Evolutionary conservation across 495 filamentous ascomycete genomes (phyloP).

Genomic region (Xylaria telfairii): DNA sequence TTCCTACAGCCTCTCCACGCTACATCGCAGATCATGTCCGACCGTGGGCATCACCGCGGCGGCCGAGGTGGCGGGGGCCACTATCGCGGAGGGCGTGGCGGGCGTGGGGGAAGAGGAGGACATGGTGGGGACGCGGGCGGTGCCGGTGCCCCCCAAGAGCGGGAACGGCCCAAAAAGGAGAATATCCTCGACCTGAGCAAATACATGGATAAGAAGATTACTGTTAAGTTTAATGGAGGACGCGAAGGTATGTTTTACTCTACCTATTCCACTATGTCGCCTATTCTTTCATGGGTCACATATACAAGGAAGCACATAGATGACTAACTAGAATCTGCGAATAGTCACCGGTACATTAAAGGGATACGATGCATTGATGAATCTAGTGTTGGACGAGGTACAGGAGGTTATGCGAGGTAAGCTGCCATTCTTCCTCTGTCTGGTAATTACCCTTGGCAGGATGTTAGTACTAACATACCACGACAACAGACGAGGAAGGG

Average conservation of each 20-base stretch:
- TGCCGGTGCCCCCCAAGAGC: constrained; percentile 51
- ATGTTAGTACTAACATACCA: constrained; percentile 21
- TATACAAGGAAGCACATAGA: neutral
- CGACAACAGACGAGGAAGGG: constrained; percentile 79
- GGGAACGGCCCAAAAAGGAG: constrained; percentile 92
- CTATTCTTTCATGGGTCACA: neutral
- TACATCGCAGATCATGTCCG: constrained; percentile 60
- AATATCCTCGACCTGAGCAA: constrained; percentile 94
- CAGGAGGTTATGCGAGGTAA: constrained; percentile 86
- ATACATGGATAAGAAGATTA: constrained; percentile 95
- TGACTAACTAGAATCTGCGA: neutral
- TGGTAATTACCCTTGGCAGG: neutral
- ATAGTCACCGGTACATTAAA: constrained; percentile 87
- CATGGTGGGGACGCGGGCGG: constrained; percentile 39
- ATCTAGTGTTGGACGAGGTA: constrained; percentile 92
- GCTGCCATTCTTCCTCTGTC: constrained; percentile 24
- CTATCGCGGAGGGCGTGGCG: constrained; percentile 55
- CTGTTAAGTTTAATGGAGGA: constrained; percentile 95
- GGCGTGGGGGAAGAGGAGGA: constrained; percentile 51
- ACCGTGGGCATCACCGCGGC: constrained; percentile 64
- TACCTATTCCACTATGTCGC: neutral
- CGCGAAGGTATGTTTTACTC: constrained; percentile 72
- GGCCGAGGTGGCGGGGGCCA: constrained; percentile 49
- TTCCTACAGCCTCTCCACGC: constrained; percentile 22
- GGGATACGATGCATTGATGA: constrained; percentile 97